These are phyloP conservation scores for Neobulgaria alba DNA, from an alignment of 2,329 filamentous ascomycete genomes.

Conservation along the genomic window DNA sequence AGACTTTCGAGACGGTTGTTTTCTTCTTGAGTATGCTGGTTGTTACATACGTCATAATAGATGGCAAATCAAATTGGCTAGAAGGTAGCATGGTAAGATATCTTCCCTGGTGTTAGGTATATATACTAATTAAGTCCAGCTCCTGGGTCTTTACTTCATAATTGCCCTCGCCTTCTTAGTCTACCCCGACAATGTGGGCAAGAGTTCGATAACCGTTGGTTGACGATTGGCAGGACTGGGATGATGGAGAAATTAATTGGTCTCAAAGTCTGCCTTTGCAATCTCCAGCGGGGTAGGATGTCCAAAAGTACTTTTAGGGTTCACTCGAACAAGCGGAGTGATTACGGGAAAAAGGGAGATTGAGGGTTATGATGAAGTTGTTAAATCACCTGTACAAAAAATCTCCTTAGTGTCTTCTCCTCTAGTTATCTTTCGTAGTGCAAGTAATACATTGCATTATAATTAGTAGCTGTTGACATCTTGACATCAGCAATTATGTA, in stretches of 20 bases:
- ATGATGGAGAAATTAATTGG: background rate
- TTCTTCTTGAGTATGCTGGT: slow-evolving; percentile 70
- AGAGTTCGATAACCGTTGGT: background rate
- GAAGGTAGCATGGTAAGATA: slow-evolving; percentile 59
- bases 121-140: slow-evolving; percentile 39
- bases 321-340: background rate
- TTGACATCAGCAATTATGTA: too few species aligned
- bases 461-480: too few species aligned
- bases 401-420: too few species aligned
- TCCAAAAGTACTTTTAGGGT: background rate
- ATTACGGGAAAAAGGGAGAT: background rate
- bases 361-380: background rate
- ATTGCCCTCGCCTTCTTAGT: slow-evolving; percentile 53
- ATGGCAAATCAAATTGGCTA: slow-evolving; percentile 77
- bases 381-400: background rate
- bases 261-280: background rate
- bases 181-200: slow-evolving; percentile 42
- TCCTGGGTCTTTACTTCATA: slow-evolving; percentile 41
- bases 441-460: too few species aligned
- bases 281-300: too few species aligned
- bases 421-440: too few species aligned
- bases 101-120: background rate
- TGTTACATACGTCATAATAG: slow-evolving; percentile 68
- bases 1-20: slow-evolving; percentile 70
- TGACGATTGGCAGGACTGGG: background rate